Percentiles rank a stretch among this genome's conserved stretches.
phyloP scores from a whole-genome alignment of 148 eudicot species.

The Selenicereus undatus region DNA sequence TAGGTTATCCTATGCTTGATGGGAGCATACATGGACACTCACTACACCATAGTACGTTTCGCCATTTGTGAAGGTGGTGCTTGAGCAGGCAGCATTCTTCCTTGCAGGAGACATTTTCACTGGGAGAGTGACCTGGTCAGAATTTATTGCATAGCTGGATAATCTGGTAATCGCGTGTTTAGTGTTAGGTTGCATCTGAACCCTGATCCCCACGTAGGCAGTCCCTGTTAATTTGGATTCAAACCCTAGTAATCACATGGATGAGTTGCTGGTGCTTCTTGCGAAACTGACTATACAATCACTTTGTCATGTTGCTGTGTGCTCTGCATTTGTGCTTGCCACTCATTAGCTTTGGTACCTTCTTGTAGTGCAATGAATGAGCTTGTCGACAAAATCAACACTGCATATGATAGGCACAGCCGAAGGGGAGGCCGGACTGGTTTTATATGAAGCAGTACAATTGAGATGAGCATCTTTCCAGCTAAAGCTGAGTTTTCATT shows the following conservation, averaged over 20 bases:
- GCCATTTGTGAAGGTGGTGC: not conserved
- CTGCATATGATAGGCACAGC: constrained; percentile 71
- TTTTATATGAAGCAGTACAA: constrained; percentile 41
- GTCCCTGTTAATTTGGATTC: not conserved
- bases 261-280: not conserved
- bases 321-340: too few species aligned
- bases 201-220: too few species aligned
- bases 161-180: not conserved
- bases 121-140: not conserved
- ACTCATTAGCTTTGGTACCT: not conserved
- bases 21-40: not conserved
- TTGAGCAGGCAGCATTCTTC: not conserved
- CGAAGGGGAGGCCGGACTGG: constrained; percentile 79
- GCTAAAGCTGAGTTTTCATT: constrained; percentile 5
- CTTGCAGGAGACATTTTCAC: not conserved
- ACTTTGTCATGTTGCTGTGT: too few species aligned
- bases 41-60: not conserved
- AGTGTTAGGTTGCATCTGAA: not conserved
- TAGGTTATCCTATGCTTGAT: not conserved
- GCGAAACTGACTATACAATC: too few species aligned
- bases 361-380: constrained; percentile 79
- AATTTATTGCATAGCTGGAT: too few species aligned
- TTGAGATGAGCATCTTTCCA: not conserved
- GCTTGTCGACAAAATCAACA: constrained; percentile 81
- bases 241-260: not conserved